phyloP scores from a whole-genome alignment of 331 rosid species.

The Saraca asoca region DNA sequence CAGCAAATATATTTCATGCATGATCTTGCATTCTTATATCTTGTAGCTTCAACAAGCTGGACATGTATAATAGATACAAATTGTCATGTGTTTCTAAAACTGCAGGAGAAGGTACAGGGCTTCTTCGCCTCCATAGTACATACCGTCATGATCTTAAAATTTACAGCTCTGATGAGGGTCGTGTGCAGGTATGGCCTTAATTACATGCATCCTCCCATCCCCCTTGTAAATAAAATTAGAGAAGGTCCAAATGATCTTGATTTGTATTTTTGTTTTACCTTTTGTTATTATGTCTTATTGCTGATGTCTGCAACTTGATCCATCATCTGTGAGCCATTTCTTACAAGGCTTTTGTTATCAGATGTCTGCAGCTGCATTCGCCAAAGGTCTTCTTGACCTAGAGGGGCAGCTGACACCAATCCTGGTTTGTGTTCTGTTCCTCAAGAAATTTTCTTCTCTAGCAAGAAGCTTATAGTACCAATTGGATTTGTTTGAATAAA shows the following conservation, averaged over 20 bases:
- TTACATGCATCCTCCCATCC: slow-evolving; percentile 4
- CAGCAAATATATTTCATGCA: slow-evolving; percentile 7
- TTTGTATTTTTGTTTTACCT: slow-evolving; percentile 17
- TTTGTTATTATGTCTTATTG: slow-evolving; percentile 11
- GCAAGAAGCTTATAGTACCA: too few species aligned
- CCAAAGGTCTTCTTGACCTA: slow-evolving; percentile 98
- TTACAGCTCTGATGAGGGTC: slow-evolving; percentile 99
- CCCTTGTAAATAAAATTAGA: background rate
- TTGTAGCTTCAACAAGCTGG: slow-evolving; percentile 20
- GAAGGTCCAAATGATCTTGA: too few species aligned
- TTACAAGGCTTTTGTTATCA: slow-evolving; percentile 43
- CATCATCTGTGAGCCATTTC: slow-evolving; percentile 35
- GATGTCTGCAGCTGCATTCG: slow-evolving; percentile 99
- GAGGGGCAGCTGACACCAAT: slow-evolving; percentile 97
- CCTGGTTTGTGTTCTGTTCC: slow-evolving; percentile 66
- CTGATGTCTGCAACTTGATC: slow-evolving; percentile 25
- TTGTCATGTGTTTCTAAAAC: slow-evolving; percentile 34
- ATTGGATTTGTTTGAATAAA: slow-evolving; percentile 39
- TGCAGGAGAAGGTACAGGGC: slow-evolving; percentile 96
- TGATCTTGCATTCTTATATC: slow-evolving; percentile 10
- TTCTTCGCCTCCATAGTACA: slow-evolving; percentile 98
- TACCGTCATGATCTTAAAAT: slow-evolving; percentile 96
- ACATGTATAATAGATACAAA: slow-evolving; percentile 24
- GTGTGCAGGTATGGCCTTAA: slow-evolving; percentile 81
- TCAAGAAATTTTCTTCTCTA: slow-evolving; percentile 18